A percentile compares a stretch with the other conserved stretches of the same genome.
Evolutionary conservation across 305 asterid species (phyloP).

Genomic region (Striga hermonthica): DNA sequence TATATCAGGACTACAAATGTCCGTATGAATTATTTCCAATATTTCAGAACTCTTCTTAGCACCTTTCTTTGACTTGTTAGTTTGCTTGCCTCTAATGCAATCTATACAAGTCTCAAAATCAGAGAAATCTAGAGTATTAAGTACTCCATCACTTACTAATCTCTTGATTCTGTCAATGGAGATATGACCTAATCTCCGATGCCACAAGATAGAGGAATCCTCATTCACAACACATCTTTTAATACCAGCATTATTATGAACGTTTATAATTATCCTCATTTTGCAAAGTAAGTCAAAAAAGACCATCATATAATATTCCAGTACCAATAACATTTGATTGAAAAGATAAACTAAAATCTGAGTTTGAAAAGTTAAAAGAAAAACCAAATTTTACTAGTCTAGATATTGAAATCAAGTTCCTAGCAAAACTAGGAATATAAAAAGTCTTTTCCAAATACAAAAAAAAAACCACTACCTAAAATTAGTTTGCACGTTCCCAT

Average conservation of each 20-base stretch:
- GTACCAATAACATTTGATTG: neutral
- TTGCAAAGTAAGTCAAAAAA: neutral
- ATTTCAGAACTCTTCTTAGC: too few species aligned
- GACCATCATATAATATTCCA: neutral
- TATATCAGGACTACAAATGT: neutral
- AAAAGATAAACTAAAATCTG: neutral
- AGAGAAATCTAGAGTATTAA: too few species aligned
- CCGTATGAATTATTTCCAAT: neutral
- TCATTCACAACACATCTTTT: neutral
- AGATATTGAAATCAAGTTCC: too few species aligned
- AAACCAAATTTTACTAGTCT: too few species aligned
- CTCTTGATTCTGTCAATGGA: neutral
- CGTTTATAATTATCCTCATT: neutral
- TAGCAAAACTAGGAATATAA: neutral
- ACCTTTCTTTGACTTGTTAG: neutral
- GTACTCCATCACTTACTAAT: neutral
- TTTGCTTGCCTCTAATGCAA: neutral
- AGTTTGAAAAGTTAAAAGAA: neutral
- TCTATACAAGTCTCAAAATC: neutral
- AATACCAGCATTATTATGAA: neutral
- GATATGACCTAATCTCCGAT: neutral
- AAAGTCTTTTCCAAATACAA: constrained; percentile 1
- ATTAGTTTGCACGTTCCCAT: constrained; percentile 1
- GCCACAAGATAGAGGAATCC: neutral
- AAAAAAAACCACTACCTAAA: neutral